Conservation (phyloP, 2,329 filamentous ascomycete species). For the Colletotrichum ledebouriae region DNA sequence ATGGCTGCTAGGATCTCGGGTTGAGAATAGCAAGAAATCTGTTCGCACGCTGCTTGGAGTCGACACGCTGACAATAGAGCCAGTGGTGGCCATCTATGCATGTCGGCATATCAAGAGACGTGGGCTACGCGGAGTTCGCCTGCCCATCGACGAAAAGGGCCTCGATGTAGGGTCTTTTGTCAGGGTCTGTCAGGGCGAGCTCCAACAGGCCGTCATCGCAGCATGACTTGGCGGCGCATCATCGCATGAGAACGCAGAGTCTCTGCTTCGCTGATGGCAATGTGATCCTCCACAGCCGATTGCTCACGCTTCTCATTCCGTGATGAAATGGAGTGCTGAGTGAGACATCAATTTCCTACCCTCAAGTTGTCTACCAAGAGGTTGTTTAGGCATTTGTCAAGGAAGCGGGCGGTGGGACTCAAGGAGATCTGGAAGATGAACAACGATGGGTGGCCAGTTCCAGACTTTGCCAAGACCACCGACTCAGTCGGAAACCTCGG, state of each 20-base stretch:
- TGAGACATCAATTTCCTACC: neutral
- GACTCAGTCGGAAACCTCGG: neutral
- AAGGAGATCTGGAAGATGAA: too few species aligned
- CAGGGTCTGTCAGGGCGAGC: neutral
- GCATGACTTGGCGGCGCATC: constrained; percentile 17
- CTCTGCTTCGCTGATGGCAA: constrained; percentile 2
- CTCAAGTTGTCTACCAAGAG: neutral
- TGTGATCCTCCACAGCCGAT: neutral
- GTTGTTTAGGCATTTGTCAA: too few species aligned
- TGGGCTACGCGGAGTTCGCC: neutral
- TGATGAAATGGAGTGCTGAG: neutral
- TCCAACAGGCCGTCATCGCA: neutral
- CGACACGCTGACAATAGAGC: neutral
- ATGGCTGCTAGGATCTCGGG: too few species aligned
- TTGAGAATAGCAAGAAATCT: too few species aligned
- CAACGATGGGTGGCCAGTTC: neutral
- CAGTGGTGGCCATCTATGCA: constrained; percentile 1
- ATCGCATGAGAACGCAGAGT: constrained; percentile 7
- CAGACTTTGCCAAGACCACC: neutral
- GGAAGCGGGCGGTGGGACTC: too few species aligned
- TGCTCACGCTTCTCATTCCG: neutral
- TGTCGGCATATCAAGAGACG: neutral
- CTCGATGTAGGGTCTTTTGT: constrained; percentile 2
- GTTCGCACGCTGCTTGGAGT: neutral
- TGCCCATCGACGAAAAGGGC: constrained; percentile 4